Conservation (phyloP, 2,329 filamentous ascomycete genomes). For the Fusarium kyushuense region DNA sequence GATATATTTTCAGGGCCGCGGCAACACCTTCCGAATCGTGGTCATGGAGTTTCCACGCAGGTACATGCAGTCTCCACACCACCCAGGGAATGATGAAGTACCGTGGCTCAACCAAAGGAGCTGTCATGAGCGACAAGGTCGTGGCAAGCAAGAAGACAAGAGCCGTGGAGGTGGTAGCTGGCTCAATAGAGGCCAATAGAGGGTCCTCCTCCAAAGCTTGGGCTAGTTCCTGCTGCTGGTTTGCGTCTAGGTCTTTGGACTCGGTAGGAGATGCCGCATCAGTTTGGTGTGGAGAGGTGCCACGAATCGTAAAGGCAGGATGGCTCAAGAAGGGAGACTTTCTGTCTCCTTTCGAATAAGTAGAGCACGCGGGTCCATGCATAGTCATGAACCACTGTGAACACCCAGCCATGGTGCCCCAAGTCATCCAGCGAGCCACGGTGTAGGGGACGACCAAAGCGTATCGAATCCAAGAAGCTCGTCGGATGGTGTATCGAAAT, state of each 20-base stretch:
- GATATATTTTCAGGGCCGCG: slow-evolving; percentile 1
- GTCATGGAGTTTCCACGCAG: slow-evolving; percentile 57
- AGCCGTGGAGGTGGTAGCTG: slow-evolving; percentile 62
- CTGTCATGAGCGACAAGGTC: slow-evolving; percentile 82
- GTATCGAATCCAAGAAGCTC: slow-evolving; percentile 73
- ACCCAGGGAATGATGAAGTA: slow-evolving; percentile 98
- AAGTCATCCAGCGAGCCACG: slow-evolving; percentile 74
- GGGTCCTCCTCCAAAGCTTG: slow-evolving; percentile 46
- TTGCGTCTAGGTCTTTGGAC: slow-evolving; percentile 4
- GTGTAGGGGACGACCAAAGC: slow-evolving; percentile 78
- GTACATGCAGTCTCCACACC: slow-evolving; percentile 87
- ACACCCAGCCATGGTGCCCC: slow-evolving; percentile 70
- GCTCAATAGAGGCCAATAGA: slow-evolving; percentile 46
- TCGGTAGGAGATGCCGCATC: slow-evolving; percentile 12
- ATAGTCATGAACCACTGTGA: slow-evolving; percentile 36
- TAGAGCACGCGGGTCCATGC: slow-evolving; percentile 34
- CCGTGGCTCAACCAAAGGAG: slow-evolving; percentile 91
- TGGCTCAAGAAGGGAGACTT: slow-evolving; percentile 46
- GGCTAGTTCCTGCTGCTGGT: slow-evolving; percentile 11
- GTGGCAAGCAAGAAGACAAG: slow-evolving; percentile 76
- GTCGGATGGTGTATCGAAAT: slow-evolving; percentile 84
- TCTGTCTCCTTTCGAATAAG: slow-evolving; percentile 7
- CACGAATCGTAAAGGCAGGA: slow-evolving; percentile 44
- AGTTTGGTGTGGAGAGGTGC: slow-evolving; percentile 18
- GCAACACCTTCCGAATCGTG: slow-evolving; percentile 14